These are phyloP conservation scores for Psilocybe azurescens DNA, from an alignment of 768 basidiomycete species.

Conservation along the genomic window DNA sequence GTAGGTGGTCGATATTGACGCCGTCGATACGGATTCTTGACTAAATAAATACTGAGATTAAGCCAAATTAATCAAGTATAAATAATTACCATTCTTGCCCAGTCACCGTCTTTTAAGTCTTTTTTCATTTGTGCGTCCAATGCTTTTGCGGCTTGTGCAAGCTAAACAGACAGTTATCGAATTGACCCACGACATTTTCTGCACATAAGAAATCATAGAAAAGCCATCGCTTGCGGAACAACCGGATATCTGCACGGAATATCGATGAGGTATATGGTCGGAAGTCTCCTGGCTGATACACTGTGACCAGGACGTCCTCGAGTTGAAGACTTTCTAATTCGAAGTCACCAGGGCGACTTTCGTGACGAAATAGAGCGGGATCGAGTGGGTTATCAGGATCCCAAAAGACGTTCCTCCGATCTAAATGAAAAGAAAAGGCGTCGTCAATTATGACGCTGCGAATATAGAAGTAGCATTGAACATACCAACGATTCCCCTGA, in stretches of 20 bases:
- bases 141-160: slow-evolving; percentile 96
- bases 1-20: slow-evolving; percentile 94
- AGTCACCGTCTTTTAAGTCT: slow-evolving; percentile 82
- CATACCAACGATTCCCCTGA: slow-evolving; percentile 90
- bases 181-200: slow-evolving; percentile 95
- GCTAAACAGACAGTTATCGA: slow-evolving; percentile 97
- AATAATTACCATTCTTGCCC: slow-evolving; percentile 82
- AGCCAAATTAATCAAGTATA: not conserved
- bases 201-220: slow-evolving; percentile 96
- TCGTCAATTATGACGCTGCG: not conserved
- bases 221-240: slow-evolving; percentile 90
- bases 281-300: slow-evolving; percentile 93
- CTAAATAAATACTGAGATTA: slow-evolving; percentile 41
- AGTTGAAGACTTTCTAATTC: slow-evolving; percentile 88
- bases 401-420: slow-evolving; percentile 86
- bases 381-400: slow-evolving; percentile 83
- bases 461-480: slow-evolving; percentile 5
- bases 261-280: slow-evolving; percentile 92
- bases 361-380: slow-evolving; percentile 82
- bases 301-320: slow-evolving; percentile 92
- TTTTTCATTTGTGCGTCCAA: slow-evolving; percentile 89
- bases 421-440: slow-evolving; percentile 42
- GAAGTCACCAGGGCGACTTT: slow-evolving; percentile 82
- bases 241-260: slow-evolving; percentile 87
- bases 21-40: slow-evolving; percentile 97